Base-by-base conservation (phyloP, 345 rosid species). In the Linum tenue region DNA sequence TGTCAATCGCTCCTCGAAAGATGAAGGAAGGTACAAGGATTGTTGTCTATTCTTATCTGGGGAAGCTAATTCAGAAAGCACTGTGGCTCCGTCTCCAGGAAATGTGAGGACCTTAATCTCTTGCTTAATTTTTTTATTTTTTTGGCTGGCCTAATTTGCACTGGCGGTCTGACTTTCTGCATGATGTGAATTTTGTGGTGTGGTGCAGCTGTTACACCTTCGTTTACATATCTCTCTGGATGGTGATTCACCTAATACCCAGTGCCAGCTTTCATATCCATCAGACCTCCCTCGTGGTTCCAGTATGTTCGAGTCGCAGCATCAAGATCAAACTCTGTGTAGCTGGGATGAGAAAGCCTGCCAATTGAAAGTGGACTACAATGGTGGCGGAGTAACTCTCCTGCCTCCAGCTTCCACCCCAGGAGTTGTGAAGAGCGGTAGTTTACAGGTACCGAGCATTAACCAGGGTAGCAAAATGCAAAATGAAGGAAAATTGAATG, bases 41-140 rank as follows among this genome's bases (percentile, higher is more conserved):
- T 80, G 71, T 48, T 73, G 22, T 43, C 62, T 83, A 57, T 66
- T 69, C 55, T 67, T 79, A 63, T 83, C 84, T 0, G 86, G 80
- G 53, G 84, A 82, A 74, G 78, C 68, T 59, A 66, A 59, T 67
- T 80, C 78, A 0, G 76, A 59, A 1, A 56, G 39, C 39, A 64
- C 73, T 38, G 55, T 67, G 64, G 40, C 66, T 61, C 63, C 74
- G 22, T 73, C 83, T 51, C 74, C 77, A 5, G 74, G 68, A 16
- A 69, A 72, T 63, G 84, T 85, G 64, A 76, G 77, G 67, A 63
- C 39, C 55, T 3, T 22, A 63, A 37, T 58, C 71, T 41, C 2
- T 42, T 37, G 8, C 60, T 10, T 42, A 1, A 3, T 17, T 35
- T 48, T 38, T 48, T 40, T 42, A 38, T 67, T 5, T 40, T 35